A percentile compares a stretch with the other conserved stretches of the same genome.
Conservation (phyloP, 129 eudicot genomes). For the Oenanthe sinensis region DNA sequence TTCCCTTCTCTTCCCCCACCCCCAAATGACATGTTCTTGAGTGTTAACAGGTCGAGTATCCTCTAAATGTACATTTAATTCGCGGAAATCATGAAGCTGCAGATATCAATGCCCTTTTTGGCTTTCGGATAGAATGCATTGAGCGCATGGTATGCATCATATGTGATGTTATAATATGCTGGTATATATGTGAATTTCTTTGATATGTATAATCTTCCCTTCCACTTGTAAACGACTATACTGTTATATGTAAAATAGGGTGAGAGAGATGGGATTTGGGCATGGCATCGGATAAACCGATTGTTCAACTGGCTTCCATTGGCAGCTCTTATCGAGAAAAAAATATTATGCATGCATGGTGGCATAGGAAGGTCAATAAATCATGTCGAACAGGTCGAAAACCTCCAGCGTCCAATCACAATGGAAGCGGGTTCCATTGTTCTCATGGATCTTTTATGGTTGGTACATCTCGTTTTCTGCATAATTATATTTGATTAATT, state of each 20-base stretch:
- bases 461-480: constrained; percentile 13
- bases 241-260: constrained; percentile 45
- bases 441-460: constrained; percentile 96
- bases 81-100: constrained; percentile 99
- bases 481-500: neutral
- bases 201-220: neutral
- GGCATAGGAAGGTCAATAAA: constrained; percentile 96
- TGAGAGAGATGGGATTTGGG: constrained; percentile 98
- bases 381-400: constrained; percentile 86
- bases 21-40: constrained; percentile 7
- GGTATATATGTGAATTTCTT: neutral
- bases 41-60: constrained; percentile 67
- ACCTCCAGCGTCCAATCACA: constrained; percentile 79
- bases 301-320: constrained; percentile 91
- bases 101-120: constrained; percentile 96
- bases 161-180: neutral
- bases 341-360: constrained; percentile 97
- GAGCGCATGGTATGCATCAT: constrained; percentile 76
- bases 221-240: neutral
- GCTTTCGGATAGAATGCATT: constrained; percentile 95
- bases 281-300: constrained; percentile 88
- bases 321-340: constrained; percentile 92
- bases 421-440: constrained; percentile 98
- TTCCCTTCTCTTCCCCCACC: neutral
- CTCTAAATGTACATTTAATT: constrained; percentile 77